These are phyloP conservation scores for Plasmopara halstedii DNA, from an alignment of 352 stramenopile species.

Conservation along the genomic window DNA sequence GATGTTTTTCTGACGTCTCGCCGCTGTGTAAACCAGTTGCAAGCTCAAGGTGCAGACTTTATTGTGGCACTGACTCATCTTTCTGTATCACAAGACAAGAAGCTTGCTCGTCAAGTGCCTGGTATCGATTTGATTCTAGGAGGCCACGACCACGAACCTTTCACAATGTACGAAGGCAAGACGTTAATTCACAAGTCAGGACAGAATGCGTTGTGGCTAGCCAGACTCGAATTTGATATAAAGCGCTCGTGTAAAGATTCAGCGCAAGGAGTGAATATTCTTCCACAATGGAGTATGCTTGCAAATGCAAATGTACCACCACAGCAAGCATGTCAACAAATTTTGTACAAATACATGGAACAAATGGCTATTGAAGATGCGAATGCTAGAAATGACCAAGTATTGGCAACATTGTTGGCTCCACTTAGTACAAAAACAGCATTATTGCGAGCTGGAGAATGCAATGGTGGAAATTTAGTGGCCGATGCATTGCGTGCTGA, in stretches of 20 bases:
- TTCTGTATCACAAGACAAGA: constrained; percentile 64
- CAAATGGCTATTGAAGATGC: constrained; percentile 53
- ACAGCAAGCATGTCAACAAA: constrained; percentile 48
- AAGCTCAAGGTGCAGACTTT: constrained; percentile 60
- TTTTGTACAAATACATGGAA: constrained; percentile 67
- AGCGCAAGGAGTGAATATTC: constrained; percentile 36
- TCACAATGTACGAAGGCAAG: constrained; percentile 71
- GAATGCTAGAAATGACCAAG: constrained; percentile 28
- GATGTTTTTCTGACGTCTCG: constrained; percentile 38
- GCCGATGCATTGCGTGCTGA: constrained; percentile 68
- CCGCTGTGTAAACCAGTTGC: constrained; percentile 54
- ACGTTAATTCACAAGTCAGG: constrained; percentile 88
- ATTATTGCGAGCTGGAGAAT: constrained; percentile 57
- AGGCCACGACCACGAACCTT: constrained; percentile 88
- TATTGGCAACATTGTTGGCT: constrained; percentile 41
- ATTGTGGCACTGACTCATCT: constrained; percentile 84
- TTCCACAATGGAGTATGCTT: constrained; percentile 81
- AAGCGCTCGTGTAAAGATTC: constrained; percentile 28
- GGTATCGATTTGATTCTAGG: constrained; percentile 84
- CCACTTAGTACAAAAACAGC: constrained; percentile 69
- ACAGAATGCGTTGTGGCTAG: constrained; percentile 84
- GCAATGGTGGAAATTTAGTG: constrained; percentile 72
- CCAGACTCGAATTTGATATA: constrained; percentile 66
- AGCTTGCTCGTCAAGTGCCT: constrained; percentile 48
- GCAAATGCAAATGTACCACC: constrained; percentile 48